Base-by-base conservation (phyloP, 176 grass and related monocot genomes). In the Secale cereale region DNA sequence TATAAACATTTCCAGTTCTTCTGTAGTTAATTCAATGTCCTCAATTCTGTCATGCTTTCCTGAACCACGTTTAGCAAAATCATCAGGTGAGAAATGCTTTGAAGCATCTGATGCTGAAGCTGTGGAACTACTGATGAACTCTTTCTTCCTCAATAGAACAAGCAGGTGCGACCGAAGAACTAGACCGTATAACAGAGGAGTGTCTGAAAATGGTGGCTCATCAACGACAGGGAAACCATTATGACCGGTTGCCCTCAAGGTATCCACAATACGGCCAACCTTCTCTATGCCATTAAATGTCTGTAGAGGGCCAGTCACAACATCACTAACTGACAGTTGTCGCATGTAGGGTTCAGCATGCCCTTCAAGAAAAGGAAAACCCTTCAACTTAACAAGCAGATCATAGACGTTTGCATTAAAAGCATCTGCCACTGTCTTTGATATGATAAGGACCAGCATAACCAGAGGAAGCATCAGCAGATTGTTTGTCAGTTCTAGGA, bases 301-400 rank as follows among this genome's bases (percentile, higher is more conserved):
- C 33, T 85, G 89, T 45, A 98, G 70, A 17, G 96, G 96, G 30
- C 96, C 96, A 76, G 87, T 90, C n/a, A 98, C 93, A 81, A 94
- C 90, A 94, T 98, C 96, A 81, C 89, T 88, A 26, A 95, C 96
- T 4, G 87, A 94, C 31, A 98, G 87, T 35, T 98, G 93, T 71
- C 93, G 77, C 96, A 95, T 95, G 41, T 95, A 98, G 56, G 96
- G 96, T 86, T 98, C 96, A 57, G 93, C 93, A 92, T 98, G 84
- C 12, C 89, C 76, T 87, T 98, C 93, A 72, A 98, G 89, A 79
- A 95, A 91, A 68, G 93, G 96, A 80, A 98, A 90, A 7, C 96
- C 96, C 90, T 98, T 98, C 77, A 98, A 85, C 63, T 82, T 95
- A 45, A 98, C 87, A 78, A 98, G 83, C 56, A 98, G 36, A 77